A percentile compares a stretch with the other conserved stretches of the same genome.
phyloP scores from a whole-genome alignment of 305 asterid genomes.

The Solanum hybrid region DNA sequence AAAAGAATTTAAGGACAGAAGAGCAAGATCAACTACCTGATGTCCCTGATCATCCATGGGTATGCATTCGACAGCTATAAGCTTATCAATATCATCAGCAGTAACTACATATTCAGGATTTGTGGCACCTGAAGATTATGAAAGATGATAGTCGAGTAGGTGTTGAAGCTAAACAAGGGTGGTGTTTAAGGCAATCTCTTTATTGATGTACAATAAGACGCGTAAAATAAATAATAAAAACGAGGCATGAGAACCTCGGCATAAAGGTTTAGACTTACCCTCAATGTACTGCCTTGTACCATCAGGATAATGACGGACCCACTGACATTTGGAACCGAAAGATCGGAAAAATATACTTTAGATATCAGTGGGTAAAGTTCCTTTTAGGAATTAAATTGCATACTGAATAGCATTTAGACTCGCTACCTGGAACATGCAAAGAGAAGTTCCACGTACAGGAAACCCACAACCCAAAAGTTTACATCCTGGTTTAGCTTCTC shows the following conservation, averaged over 20 bases:
- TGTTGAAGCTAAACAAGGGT: background rate
- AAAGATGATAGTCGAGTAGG: slow-evolving; percentile 2
- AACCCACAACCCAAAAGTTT: slow-evolving; percentile 86
- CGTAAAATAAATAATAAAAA: slow-evolving; percentile 3
- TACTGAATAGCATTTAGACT: background rate
- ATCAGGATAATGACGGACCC: slow-evolving; percentile 99
- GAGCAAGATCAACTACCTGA: slow-evolving; percentile 41
- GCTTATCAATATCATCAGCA: slow-evolving; percentile 92
- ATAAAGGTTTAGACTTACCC: slow-evolving; percentile 37
- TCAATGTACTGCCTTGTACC: slow-evolving; percentile 96
- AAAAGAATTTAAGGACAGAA: background rate
- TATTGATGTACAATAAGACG: background rate
- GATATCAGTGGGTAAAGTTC: background rate
- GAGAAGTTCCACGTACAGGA: slow-evolving; percentile 96
- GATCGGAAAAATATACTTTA: background rate
- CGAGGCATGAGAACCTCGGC: background rate
- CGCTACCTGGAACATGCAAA: slow-evolving; percentile 96
- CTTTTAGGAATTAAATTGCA: background rate
- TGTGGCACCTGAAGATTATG: slow-evolving; percentile 70
- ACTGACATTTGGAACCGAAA: slow-evolving; percentile 32
- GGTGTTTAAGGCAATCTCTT: background rate
- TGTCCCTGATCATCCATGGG: slow-evolving; percentile 98
- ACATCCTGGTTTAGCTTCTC: slow-evolving; percentile 93
- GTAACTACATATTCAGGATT: slow-evolving; percentile 91
- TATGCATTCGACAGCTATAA: slow-evolving; percentile 96